phyloP scores from a whole-genome alignment of 1,284 basidiomycete genomes.

The Marasmius oreades region DNA sequence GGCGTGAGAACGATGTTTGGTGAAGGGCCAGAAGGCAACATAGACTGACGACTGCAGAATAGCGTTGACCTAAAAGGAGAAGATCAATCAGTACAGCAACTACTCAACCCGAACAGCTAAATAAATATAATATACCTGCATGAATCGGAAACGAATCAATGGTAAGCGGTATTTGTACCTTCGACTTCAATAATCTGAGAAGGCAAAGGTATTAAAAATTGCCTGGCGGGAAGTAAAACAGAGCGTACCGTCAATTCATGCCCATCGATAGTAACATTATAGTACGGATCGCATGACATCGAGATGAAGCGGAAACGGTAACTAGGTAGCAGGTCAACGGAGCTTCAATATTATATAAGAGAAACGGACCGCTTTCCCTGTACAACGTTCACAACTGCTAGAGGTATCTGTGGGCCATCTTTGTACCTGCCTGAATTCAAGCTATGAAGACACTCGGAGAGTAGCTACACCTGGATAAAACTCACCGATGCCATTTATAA shows the following conservation, averaged over 20 bases:
- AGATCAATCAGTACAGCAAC: too few species aligned
- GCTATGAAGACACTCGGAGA: constrained; percentile 3
- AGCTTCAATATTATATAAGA: background rate
- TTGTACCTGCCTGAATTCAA: background rate
- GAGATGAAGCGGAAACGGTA: constrained; percentile 31
- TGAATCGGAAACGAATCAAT: constrained; percentile 32
- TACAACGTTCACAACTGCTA: constrained; percentile 26
- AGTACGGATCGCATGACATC: constrained; percentile 33
- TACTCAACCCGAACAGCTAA: too few species aligned
- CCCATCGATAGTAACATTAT: constrained; percentile 37
- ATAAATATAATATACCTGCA: too few species aligned
- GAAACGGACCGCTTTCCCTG: constrained; percentile 18
- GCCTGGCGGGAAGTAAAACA: background rate
- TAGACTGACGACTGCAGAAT: constrained; percentile 33
- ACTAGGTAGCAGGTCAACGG: background rate
- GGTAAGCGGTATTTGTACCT: constrained; percentile 34
- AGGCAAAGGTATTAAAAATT: background rate
- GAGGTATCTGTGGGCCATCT: constrained; percentile 21
- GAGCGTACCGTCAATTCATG: constrained; percentile 29
- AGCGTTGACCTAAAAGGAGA: constrained; percentile 37
- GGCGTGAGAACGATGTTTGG: constrained; percentile 6
- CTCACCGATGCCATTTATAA: too few species aligned
- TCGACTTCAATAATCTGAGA: constrained; percentile 48
- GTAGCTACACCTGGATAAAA: background rate
- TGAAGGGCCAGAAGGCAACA: too few species aligned